Evolutionary conservation across 345 rosid genomes (phyloP).

Genomic region (Aegle marmelos): DNA sequence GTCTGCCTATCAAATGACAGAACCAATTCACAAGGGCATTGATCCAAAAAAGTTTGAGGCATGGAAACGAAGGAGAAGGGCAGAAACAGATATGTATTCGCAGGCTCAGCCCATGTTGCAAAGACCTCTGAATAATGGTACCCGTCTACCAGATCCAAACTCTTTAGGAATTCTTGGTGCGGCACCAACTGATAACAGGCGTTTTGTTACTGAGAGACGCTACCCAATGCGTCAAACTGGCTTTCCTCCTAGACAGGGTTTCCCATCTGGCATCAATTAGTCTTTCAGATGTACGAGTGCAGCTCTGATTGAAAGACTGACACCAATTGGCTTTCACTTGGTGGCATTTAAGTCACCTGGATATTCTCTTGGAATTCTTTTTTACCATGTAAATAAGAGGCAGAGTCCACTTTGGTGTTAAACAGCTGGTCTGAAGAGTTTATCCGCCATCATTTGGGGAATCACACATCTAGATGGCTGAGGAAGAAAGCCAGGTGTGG

Average conservation of each 20-base stretch:
- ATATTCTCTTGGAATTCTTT: conserved; percentile 35
- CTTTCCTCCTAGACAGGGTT: conserved; percentile 56
- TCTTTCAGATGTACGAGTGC: conserved; percentile 1
- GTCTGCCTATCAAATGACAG: conserved; percentile 41
- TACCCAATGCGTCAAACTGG: conserved; percentile 60
- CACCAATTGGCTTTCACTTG: conserved; percentile 19
- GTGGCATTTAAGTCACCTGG: conserved; percentile 21
- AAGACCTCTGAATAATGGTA: conserved; percentile 39
- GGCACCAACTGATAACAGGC: conserved; percentile 65
- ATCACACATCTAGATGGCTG: conserved; percentile 12
- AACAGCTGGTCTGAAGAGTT: conserved; percentile 23
- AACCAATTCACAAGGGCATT: conserved; percentile 52
- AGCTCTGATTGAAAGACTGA: conserved; percentile 20
- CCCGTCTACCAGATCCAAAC: conserved; percentile 53
- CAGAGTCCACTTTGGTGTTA: conserved; percentile 15
- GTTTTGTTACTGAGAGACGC: conserved; percentile 49
- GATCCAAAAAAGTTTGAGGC: conserved; percentile 81
- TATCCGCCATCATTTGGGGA: conserved; percentile 16
- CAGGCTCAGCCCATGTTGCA: conserved; percentile 45
- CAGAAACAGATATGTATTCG: conserved; percentile 45
- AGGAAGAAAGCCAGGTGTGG: conserved; percentile 21
- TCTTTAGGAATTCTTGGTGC: conserved; percentile 96
- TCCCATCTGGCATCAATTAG: conserved; percentile 46
- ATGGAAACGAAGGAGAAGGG: conserved; percentile 84
- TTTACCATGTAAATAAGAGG: conserved; percentile 29